These are phyloP conservation scores for Rhynchosporium graminicola DNA, from an alignment of 2,329 filamentous ascomycete species.

Conservation along the genomic window DNA sequence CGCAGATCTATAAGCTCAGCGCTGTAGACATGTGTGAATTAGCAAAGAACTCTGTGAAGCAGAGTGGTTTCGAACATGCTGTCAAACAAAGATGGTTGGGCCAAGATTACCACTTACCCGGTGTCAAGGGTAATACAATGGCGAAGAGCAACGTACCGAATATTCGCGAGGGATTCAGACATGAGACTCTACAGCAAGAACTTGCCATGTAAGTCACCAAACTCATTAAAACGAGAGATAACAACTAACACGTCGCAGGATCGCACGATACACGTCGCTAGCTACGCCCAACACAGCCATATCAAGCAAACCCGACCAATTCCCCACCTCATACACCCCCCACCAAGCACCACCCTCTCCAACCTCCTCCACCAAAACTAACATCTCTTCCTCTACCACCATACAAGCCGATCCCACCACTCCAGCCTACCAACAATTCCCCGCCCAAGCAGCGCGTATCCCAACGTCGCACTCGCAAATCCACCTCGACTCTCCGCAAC, in stretches of 20 bases:
- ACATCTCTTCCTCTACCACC: slow-evolving; percentile 35
- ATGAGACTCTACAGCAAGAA: slow-evolving; percentile 84
- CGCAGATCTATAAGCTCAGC: slow-evolving; percentile 97
- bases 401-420: slow-evolving; percentile 25
- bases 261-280: slow-evolving; percentile 40
- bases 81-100: slow-evolving; percentile 94
- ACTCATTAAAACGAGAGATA: not conserved
- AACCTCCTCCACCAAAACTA: slow-evolving; percentile 40
- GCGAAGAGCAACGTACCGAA: slow-evolving; percentile 96
- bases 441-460: slow-evolving; percentile 40
- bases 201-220: slow-evolving; percentile 68
- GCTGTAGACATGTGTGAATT: slow-evolving; percentile 98
- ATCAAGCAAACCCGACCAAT: slow-evolving; percentile 35
- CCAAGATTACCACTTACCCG: slow-evolving; percentile 72
- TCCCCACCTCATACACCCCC: not conserved
- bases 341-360: slow-evolving; percentile 38
- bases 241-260: slow-evolving; percentile 34
- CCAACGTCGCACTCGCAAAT: slow-evolving; percentile 34
- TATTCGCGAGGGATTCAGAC: slow-evolving; percentile 83
- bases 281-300: slow-evolving; percentile 32
- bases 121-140: slow-evolving; percentile 85
- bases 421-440: slow-evolving; percentile 37
- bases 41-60: slow-evolving; percentile 91
- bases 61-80: slow-evolving; percentile 88
- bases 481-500: slow-evolving; percentile 29